Percentiles rank a stretch among this genome's conserved stretches.
Conservation (phyloP, 768 basidiomycete genomes). For the Cystofilobasidium capitatum region DNA sequence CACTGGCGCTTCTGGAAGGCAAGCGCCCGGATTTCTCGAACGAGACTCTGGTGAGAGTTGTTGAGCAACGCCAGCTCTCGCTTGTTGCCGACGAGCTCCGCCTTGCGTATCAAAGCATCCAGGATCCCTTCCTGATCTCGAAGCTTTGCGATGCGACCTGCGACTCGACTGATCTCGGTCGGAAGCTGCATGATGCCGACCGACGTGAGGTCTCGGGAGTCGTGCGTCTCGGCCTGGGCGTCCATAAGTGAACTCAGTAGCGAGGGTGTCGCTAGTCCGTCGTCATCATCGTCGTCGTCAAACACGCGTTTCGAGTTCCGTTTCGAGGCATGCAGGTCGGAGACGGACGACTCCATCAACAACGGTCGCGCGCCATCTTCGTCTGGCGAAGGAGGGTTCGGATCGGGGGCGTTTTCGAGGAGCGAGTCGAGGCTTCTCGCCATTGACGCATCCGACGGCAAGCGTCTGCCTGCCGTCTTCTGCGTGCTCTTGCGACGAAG, state of each 20-base stretch:
- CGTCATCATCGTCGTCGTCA: constrained; percentile 22
- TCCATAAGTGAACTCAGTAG: background rate
- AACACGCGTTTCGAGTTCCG: constrained; percentile 19
- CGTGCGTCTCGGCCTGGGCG: background rate
- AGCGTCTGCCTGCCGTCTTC: background rate
- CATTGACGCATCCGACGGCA: constrained; percentile 1
- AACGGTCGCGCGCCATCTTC: background rate
- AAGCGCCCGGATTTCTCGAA: constrained; percentile 69
- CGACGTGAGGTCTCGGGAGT: background rate
- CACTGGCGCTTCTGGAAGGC: constrained; percentile 86
- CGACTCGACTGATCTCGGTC: constrained; percentile 70
- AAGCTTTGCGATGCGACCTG: constrained; percentile 62
- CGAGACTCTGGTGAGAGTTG: constrained; percentile 71
- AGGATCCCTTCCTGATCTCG: constrained; percentile 74
- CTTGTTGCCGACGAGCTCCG: constrained; percentile 82
- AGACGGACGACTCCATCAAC: background rate
- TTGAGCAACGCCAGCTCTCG: constrained; percentile 73
- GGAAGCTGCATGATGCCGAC: constrained; percentile 64
- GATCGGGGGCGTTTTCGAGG: background rate
- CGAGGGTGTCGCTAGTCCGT: constrained; percentile 21
- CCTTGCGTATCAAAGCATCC: constrained; percentile 81
- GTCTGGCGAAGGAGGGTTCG: background rate
- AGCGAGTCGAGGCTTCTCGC: constrained; percentile 3
- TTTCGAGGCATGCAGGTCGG: background rate
- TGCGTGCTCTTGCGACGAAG: constrained; percentile 1